phyloP scores from a whole-genome alignment of 1,284 basidiomycete species.

The Quambalaria eucalypti region DNA sequence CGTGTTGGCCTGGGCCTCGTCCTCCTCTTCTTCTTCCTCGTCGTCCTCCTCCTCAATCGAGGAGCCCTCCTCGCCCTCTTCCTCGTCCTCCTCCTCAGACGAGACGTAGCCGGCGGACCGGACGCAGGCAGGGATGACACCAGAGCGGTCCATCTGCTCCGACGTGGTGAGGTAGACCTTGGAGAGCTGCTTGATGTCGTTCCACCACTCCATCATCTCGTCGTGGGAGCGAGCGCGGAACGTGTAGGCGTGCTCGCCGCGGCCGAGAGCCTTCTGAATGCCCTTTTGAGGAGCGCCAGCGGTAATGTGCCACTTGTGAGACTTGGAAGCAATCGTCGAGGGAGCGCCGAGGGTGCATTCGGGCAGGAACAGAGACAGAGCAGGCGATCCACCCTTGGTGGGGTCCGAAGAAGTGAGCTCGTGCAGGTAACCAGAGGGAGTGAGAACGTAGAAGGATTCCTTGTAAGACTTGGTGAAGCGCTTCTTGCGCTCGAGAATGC shows the following conservation, averaged over 20 bases:
- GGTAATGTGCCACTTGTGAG: constrained; percentile 97
- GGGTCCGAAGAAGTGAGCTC: constrained; percentile 78
- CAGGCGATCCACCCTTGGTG: constrained; percentile 56
- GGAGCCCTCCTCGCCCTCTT: constrained; percentile 63
- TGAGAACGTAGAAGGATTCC: constrained; percentile 73
- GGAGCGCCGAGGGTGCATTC: constrained; percentile 92
- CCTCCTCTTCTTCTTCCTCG: constrained; percentile 50
- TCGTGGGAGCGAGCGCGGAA: constrained; percentile 84
- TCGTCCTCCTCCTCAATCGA: constrained; percentile 60
- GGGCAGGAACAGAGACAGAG: constrained; percentile 85
- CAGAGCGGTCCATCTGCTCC: constrained; percentile 84
- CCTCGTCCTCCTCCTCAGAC: constrained; percentile 55
- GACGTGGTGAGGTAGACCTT: constrained; percentile 90
- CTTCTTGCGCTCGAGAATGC: constrained; percentile 91
- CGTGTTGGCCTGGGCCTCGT: constrained; percentile 12
- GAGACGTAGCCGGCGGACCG: constrained; percentile 69
- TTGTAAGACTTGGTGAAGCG: constrained; percentile 84
- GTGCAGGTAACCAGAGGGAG: constrained; percentile 89
- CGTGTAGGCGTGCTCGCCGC: constrained; percentile 64
- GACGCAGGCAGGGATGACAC: constrained; percentile 86
- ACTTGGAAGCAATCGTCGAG: constrained; percentile 60
- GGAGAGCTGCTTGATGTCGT: constrained; percentile 91
- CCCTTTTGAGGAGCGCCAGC: constrained; percentile 56
- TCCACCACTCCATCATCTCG: constrained; percentile 99
- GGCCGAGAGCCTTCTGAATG: constrained; percentile 53